Conservation (phyloP, 192 early-diverging fungal genomes). For the Coemansia sp. region DNA sequence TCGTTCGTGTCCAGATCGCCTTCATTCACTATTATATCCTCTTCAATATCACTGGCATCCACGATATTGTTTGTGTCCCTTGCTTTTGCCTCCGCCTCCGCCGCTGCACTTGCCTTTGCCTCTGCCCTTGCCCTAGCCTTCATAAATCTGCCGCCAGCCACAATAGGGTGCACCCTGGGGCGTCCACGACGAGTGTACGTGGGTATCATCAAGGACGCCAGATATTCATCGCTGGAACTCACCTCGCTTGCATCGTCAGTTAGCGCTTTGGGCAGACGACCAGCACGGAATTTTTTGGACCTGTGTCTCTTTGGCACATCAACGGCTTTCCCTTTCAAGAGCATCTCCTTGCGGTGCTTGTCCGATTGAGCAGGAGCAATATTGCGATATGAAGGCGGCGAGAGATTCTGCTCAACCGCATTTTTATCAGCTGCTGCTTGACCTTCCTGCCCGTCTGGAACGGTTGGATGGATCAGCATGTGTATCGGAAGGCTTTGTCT, state of each 20-base stretch:
- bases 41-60: not conserved
- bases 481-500: slow-evolving; percentile 19
- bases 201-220: not conserved
- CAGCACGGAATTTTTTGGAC: slow-evolving; percentile 3
- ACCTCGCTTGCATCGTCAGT: slow-evolving; percentile 12
- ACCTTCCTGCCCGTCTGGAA: no score
- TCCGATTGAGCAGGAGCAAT: not conserved
- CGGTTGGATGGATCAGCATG: not conserved
- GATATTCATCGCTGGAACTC: not conserved
- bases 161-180: not conserved
- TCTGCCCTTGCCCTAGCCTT: not conserved
- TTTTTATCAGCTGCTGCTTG: not conserved
- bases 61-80: not conserved
- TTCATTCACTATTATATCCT: slow-evolving; percentile 15
- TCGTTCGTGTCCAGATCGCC: not conserved
- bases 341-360: not conserved
- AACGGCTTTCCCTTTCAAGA: not conserved
- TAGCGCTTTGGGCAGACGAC: slow-evolving; percentile 10
- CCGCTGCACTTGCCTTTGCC: no score
- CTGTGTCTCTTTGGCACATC: not conserved
- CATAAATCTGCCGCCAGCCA: not conserved
- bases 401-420: no score
- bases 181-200: not conserved
- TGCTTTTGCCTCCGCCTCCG: not conserved
- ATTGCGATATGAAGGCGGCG: not conserved